These are phyloP conservation scores for Cryptosporidium xiaoi DNA, from an alignment of 169 alveolate species.

Conservation along the genomic window DNA sequence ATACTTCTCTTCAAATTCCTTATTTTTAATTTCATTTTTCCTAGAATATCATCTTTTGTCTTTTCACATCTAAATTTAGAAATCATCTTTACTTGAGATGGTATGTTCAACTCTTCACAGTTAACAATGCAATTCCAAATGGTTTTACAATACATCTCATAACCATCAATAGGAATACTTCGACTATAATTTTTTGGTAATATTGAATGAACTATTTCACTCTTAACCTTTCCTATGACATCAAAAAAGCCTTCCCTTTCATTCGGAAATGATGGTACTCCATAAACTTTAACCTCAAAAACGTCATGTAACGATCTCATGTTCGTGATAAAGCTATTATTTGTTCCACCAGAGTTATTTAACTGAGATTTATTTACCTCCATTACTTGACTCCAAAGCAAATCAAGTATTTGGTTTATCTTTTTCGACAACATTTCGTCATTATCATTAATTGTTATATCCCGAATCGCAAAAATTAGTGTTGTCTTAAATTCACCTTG, in stretches of 20 bases:
- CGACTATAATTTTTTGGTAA: slow-evolving; percentile 81
- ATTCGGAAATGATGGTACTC: slow-evolving; percentile 67
- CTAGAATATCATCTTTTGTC: slow-evolving; percentile 33
- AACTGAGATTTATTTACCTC: not conserved
- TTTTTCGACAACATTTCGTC: slow-evolving; percentile 56
- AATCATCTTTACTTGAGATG: slow-evolving; percentile 59
- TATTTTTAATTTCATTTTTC: not conserved
- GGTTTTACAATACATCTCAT: slow-evolving; percentile 80
- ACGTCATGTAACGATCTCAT: slow-evolving; percentile 13
- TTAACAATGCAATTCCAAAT: slow-evolving; percentile 76
- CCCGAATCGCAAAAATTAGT: slow-evolving; percentile 46
- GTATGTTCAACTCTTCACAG: slow-evolving; percentile 56
- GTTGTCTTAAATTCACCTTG: slow-evolving; percentile 23
- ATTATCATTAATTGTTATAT: slow-evolving; percentile 37
- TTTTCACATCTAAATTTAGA: slow-evolving; percentile 54
- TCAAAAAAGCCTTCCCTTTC: slow-evolving; percentile 11
- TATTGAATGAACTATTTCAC: not conserved
- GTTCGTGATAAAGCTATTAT: not conserved
- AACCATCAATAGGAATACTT: slow-evolving; percentile 89
- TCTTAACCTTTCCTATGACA: not conserved
- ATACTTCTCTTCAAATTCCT: not conserved
- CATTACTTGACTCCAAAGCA: slow-evolving; percentile 41
- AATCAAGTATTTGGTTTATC: slow-evolving; percentile 24
- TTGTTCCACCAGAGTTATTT: not conserved
- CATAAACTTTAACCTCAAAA: slow-evolving; percentile 52